These are phyloP conservation scores for Auriscalpium vulgare DNA, from an alignment of 768 basidiomycete species.

Conservation along the genomic window DNA sequence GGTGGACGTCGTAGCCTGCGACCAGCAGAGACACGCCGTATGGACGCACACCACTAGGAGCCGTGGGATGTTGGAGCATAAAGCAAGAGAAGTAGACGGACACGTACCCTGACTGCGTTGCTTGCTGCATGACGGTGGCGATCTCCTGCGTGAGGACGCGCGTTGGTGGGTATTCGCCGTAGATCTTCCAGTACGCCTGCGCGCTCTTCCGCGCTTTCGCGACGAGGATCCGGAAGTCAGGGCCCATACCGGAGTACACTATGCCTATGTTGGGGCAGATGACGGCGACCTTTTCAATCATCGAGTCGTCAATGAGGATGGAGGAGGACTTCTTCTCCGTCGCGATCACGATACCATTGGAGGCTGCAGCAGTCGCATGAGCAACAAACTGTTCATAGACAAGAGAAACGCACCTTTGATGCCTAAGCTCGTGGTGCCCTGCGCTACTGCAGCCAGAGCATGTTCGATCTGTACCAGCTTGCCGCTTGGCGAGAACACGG, in stretches of 20 bases:
- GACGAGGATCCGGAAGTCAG: constrained; percentile 93
- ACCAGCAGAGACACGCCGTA: constrained; percentile 96
- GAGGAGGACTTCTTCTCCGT: constrained; percentile 99
- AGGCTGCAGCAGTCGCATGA: constrained; percentile 44
- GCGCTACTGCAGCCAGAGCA: constrained; percentile 91
- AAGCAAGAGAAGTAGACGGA: constrained; percentile 10
- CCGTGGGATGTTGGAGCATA: background rate
- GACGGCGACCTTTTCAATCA: constrained; percentile 94
- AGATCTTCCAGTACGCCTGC: constrained; percentile 99
- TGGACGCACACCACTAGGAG: constrained; percentile 90
- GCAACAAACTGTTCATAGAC: constrained; percentile 12
- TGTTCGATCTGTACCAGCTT: constrained; percentile 99
- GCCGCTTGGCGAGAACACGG: constrained; percentile 98
- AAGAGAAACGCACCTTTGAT: constrained; percentile 72
- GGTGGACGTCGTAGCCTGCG: constrained; percentile 90
- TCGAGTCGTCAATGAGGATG: constrained; percentile 93
- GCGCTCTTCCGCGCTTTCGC: constrained; percentile 95
- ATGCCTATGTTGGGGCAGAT: constrained; percentile 99
- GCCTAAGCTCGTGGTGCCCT: constrained; percentile 93
- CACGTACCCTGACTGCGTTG: constrained; percentile 93
- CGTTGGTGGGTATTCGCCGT: constrained; percentile 97
- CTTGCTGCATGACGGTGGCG: constrained; percentile 97
- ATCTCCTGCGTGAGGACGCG: constrained; percentile 95
- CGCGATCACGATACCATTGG: constrained; percentile 98
- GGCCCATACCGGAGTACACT: constrained; percentile 99